Evolutionary conservation across 2,329 filamentous ascomycete genomes (phyloP).

Genomic region (Aspergillus candidus): DNA sequence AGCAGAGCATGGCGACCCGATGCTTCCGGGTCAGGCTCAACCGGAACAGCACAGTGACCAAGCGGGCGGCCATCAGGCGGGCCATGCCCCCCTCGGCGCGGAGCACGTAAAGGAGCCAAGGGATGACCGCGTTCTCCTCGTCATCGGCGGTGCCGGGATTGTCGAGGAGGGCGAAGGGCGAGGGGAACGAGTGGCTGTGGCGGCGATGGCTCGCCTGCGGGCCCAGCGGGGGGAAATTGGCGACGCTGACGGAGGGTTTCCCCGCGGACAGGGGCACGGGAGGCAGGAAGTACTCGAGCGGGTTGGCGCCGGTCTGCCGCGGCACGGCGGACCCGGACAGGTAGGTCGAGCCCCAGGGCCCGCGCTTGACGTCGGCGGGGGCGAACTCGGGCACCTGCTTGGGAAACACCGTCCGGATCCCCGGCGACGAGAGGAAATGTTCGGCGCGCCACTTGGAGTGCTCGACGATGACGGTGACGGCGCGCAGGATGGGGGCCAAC

Average conservation of each 20-base stretch:
- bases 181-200: constrained; percentile 31
- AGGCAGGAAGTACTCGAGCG: constrained; percentile 63
- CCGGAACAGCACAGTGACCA: constrained; percentile 65
- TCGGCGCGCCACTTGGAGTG: constrained; percentile 74
- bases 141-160: constrained; percentile 47
- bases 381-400: constrained; percentile 48
- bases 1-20: constrained; percentile 58
- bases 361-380: constrained; percentile 43
- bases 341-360: constrained; percentile 50
- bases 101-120: constrained; percentile 64
- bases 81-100: constrained; percentile 54
- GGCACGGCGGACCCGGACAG: constrained; percentile 46
- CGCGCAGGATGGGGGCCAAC: constrained; percentile 66
- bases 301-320: constrained; percentile 45
- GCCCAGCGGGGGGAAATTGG: constrained; percentile 52
- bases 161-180: constrained; percentile 30
- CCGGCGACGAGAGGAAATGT: constrained; percentile 62
- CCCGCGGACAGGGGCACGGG: constrained; percentile 32
- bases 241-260: constrained; percentile 24
- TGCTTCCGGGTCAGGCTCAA: constrained; percentile 59
- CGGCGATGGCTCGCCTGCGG: constrained; percentile 33
- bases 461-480: constrained; percentile 68
- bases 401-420: constrained; percentile 64
- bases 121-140: constrained; percentile 63
- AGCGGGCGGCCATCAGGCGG: constrained; percentile 61